Conservation (phyloP, 805 yeast species). For the Barnettozyma vustinii region DNA sequence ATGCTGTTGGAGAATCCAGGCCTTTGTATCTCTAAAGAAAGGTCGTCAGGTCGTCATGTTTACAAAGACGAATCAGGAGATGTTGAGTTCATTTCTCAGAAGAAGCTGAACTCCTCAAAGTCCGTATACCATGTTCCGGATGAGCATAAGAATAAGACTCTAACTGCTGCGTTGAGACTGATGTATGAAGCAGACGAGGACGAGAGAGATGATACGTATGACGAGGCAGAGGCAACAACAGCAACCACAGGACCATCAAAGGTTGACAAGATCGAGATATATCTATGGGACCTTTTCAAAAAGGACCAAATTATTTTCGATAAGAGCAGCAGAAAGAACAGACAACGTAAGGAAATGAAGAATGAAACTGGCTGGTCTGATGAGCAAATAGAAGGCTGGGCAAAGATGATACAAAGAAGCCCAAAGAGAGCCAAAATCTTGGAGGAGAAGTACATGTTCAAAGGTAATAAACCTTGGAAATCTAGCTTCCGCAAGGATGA, state of each 20-base stretch:
- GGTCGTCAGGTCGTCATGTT: slow-evolving; percentile 12
- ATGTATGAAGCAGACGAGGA: slow-evolving; percentile 76
- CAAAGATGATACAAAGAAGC: slow-evolving; percentile 60
- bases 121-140: slow-evolving; percentile 31
- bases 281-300: slow-evolving; percentile 51
- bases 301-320: slow-evolving; percentile 45
- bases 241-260: slow-evolving; percentile 14
- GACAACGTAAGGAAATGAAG: slow-evolving; percentile 46
- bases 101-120: slow-evolving; percentile 15
- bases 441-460: slow-evolving; percentile 56
- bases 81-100: slow-evolving; percentile 12
- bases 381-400: slow-evolving; percentile 95
- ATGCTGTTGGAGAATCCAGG: slow-evolving; percentile 58
- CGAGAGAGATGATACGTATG: slow-evolving; percentile 77
- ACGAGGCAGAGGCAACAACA: slow-evolving; percentile 38
- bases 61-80: slow-evolving; percentile 15
- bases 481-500: slow-evolving; percentile 12
- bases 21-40: slow-evolving; percentile 24
- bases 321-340: slow-evolving; percentile 44
- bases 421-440: slow-evolving; percentile 56
- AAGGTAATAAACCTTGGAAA: slow-evolving; percentile 33
- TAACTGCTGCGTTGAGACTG: slow-evolving; percentile 54
- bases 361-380: slow-evolving; percentile 65
- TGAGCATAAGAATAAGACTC: slow-evolving; percentile 50
- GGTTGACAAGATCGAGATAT: slow-evolving; percentile 43